These are phyloP conservation scores for Drechslera avenae DNA, from an alignment of 2,329 filamentous ascomycete species.

Conservation along the genomic window DNA sequence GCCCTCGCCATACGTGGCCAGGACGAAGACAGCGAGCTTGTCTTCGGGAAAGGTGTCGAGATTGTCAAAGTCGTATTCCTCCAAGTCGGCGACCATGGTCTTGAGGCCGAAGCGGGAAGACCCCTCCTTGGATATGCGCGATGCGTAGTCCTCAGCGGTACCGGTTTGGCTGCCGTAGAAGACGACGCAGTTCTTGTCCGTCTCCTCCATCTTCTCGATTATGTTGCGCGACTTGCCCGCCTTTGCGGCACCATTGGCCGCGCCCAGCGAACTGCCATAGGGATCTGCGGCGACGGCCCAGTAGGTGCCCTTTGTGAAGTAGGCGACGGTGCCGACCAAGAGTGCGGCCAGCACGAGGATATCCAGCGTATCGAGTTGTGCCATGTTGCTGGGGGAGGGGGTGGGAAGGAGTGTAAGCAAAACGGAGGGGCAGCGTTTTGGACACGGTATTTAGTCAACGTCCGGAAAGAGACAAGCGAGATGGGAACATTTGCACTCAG, in stretches of 20 bases:
- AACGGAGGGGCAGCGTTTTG: constrained; percentile 21
- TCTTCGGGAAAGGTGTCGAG: constrained; percentile 86
- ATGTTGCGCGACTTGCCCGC: constrained; percentile 89
- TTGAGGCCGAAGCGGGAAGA: constrained; percentile 94
- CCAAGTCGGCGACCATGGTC: constrained; percentile 97
- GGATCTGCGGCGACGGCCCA: constrained; percentile 90
- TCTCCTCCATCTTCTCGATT: constrained; percentile 93
- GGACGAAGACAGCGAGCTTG: constrained; percentile 91
- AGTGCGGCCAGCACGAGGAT: constrained; percentile 86
- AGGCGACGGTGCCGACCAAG: constrained; percentile 85
- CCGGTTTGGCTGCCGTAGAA: constrained; percentile 99
- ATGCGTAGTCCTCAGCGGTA: constrained; percentile 97
- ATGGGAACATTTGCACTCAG: constrained; percentile 30
- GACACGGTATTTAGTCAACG: constrained; percentile 27
- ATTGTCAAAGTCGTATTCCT: constrained; percentile 97
- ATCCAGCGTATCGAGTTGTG: constrained; percentile 95
- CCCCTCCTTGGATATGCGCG: constrained; percentile 93
- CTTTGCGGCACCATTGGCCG: constrained; percentile 69
- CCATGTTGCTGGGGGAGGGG: constrained; percentile 65
- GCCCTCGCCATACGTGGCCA: constrained; percentile 97
- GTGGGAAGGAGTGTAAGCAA: constrained; percentile 15
- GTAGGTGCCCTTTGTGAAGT: constrained; percentile 96
- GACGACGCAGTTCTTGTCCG: constrained; percentile 94
- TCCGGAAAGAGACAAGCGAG: constrained; percentile 36
- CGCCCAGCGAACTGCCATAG: constrained; percentile 76